These are phyloP conservation scores for Cordyceps sp. DNA, from an alignment of 2,329 filamentous ascomycete genomes.

Conservation along the genomic window DNA sequence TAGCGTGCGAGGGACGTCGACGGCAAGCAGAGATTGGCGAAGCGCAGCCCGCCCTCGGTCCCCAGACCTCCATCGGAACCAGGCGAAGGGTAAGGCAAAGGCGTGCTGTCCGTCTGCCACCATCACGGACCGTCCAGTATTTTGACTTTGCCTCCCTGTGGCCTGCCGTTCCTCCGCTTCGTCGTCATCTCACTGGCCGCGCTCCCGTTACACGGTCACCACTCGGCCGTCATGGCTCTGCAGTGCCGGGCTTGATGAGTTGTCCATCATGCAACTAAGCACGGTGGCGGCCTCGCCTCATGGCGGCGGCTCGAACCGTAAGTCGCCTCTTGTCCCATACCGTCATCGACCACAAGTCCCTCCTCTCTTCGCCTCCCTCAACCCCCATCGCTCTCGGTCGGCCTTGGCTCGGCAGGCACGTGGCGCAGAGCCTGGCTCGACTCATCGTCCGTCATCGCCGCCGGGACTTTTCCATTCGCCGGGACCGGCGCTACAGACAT, in stretches of 20 bases:
- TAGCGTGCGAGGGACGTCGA: neutral
- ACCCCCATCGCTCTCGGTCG: neutral
- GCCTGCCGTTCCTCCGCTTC: neutral
- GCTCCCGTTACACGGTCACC: neutral
- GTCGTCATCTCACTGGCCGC: neutral
- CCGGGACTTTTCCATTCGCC: too few relatives aligned
- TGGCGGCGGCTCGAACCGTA: neutral
- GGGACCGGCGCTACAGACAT: too few relatives aligned
- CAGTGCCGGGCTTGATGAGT: conserved; percentile 1
- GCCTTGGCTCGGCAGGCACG: neutral
- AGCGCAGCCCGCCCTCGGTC: neutral
- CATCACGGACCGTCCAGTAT: too few relatives aligned
- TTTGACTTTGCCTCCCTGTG: too few relatives aligned
- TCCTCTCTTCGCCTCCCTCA: neutral
- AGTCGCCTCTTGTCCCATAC: too few relatives aligned
- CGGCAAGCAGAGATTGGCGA: conserved; percentile 1
- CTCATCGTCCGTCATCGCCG: too few relatives aligned
- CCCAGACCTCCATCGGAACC: neutral
- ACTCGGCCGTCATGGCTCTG: neutral
- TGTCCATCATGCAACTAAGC: conserved; percentile 1
- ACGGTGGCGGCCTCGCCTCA: neutral
- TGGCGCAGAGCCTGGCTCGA: too few relatives aligned
- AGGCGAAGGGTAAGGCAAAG: too few relatives aligned
- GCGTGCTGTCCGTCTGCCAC: too few relatives aligned
- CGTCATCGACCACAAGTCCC: neutral